These are phyloP conservation scores for Camellia sinensis DNA, from an alignment of 148 eudicot species.

Conservation along the genomic window DNA sequence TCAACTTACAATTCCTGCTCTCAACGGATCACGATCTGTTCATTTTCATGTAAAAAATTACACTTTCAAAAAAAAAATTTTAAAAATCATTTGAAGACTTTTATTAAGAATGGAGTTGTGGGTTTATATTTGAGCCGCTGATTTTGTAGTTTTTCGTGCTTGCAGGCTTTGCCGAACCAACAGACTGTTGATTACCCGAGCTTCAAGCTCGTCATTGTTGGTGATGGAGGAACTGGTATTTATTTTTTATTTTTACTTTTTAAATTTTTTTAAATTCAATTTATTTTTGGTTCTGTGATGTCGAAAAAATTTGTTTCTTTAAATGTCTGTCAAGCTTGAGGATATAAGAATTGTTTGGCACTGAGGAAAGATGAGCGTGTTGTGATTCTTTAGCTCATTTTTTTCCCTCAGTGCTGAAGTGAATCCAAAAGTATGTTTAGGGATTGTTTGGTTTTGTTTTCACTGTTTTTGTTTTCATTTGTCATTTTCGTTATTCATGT, in stretches of 20 bases:
- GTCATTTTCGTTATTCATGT: no score
- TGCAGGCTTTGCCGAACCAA: conserved; percentile 33
- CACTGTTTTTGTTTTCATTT: no score
- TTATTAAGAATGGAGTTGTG: background rate
- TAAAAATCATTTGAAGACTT: background rate
- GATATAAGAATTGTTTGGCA: background rate
- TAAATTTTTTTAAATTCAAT: no score
- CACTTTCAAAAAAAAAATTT: background rate
- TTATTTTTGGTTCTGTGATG: background rate
- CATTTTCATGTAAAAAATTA: background rate
- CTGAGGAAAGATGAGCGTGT: background rate
- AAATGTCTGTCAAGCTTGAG: background rate
- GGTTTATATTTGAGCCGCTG: background rate
- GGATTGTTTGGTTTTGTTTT: background rate
- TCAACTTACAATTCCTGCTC: background rate
- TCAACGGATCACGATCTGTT: background rate
- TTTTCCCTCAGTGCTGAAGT: background rate
- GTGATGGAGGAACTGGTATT: conserved; percentile 35
- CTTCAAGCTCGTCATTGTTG: conserved; percentile 36
- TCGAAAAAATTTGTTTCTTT: background rate
- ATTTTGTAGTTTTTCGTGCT: background rate
- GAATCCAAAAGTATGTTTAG: background rate
- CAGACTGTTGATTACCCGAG: conserved; percentile 32
- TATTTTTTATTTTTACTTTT: background rate
- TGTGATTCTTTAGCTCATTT: background rate